Evolutionary conservation across 352 stramenopile species (phyloP).

Genomic region (Phytophthora syringae): DNA sequence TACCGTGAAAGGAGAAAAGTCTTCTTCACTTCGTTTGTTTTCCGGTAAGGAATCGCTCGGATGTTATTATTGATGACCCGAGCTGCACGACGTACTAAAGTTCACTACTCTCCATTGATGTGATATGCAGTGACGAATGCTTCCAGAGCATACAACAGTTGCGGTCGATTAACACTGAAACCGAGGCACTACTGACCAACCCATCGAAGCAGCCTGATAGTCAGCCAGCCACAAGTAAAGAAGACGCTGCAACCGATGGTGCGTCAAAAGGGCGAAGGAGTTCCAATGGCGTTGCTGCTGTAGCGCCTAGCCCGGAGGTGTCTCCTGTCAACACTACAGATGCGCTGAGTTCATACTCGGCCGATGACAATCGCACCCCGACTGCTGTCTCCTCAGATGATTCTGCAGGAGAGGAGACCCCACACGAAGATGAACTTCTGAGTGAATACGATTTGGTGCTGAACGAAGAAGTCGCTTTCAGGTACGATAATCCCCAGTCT

Average conservation of each 20-base stretch:
- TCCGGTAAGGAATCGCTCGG: constrained; percentile 54
- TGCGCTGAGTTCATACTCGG: background rate
- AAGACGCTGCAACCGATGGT: background rate
- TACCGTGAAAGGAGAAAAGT: constrained; percentile 68
- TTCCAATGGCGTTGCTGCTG: constrained; percentile 31
- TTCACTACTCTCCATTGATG: constrained; percentile 3
- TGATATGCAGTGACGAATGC: constrained; percentile 74
- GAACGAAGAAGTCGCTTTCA: constrained; percentile 72
- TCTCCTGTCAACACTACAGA: constrained; percentile 5
- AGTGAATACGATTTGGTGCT: constrained; percentile 79
- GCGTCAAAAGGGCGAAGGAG: constrained; percentile 27
- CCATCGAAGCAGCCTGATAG: constrained; percentile 7
- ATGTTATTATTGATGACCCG: background rate
- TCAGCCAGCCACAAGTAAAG: background rate
- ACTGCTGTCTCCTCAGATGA: constrained; percentile 9
- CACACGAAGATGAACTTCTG: constrained; percentile 56
- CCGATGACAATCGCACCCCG: constrained; percentile 14
- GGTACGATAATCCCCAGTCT: constrained; percentile 43
- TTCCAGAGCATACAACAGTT: constrained; percentile 82
- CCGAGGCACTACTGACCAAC: constrained; percentile 56
- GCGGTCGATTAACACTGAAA: constrained; percentile 78
- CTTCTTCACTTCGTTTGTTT: constrained; percentile 88
- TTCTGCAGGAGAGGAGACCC: constrained; percentile 12
- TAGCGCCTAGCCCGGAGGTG: constrained; percentile 26
- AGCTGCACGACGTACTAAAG: background rate